Conservation (phyloP, 257 asterid species). For the Misopates orontium region DNA sequence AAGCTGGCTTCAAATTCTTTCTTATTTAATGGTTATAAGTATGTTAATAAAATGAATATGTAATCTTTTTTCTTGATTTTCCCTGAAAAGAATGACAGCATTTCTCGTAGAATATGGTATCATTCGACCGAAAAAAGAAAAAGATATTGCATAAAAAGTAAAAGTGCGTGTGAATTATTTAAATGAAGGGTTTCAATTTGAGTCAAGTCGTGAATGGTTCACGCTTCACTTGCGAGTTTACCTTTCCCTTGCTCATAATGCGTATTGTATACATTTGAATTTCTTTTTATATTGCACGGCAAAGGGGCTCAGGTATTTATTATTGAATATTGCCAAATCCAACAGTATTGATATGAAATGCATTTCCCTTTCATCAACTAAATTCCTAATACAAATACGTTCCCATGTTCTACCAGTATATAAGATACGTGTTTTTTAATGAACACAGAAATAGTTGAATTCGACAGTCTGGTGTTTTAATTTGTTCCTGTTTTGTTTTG, state of each 20-base stretch:
- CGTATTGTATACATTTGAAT: too few relatives aligned
- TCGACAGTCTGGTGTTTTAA: conserved; percentile 9
- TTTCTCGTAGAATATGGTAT: not conserved
- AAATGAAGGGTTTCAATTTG: not conserved
- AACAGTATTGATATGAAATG: not conserved
- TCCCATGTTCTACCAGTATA: not conserved
- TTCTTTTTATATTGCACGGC: not conserved
- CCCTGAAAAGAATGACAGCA: not conserved
- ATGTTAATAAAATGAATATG: not conserved
- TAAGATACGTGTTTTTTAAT: not conserved
- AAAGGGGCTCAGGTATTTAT: not conserved
- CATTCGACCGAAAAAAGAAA: too few relatives aligned
- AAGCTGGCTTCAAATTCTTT: conserved; percentile 8
- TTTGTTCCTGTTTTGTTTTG: conserved; percentile 16
- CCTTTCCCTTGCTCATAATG: too few relatives aligned
- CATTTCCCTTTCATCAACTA: too few relatives aligned
- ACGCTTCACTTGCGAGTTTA: too few relatives aligned
- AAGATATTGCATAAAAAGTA: too few relatives aligned
- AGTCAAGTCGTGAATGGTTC: not conserved
- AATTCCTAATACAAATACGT: too few relatives aligned
- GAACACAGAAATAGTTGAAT: not conserved
- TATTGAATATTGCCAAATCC: not conserved
- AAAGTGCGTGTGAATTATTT: not conserved
- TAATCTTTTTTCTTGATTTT: not conserved
- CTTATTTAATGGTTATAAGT: not conserved